A percentile compares a stretch with the other conserved stretches of the same genome.
These are phyloP conservation scores for Hermanozyma aechmeae DNA, from an alignment of 805 yeast species.

Conservation along the genomic window DNA sequence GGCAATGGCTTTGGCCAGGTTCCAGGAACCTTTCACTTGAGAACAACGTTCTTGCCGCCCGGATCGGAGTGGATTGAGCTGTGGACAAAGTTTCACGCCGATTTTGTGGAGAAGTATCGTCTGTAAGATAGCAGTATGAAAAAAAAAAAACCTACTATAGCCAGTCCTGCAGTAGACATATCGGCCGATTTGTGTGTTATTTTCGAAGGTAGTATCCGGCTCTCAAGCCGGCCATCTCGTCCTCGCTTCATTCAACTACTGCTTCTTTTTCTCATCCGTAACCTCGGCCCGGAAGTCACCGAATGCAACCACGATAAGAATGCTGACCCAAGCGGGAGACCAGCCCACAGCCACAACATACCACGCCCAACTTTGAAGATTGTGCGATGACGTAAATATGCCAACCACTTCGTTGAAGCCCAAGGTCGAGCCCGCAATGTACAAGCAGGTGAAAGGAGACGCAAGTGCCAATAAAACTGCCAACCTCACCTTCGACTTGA, in stretches of 20 bases:
- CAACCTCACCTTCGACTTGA: neutral
- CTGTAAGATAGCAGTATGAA: no score
- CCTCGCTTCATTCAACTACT: slow-evolving; percentile 1
- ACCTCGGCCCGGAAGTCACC: slow-evolving; percentile 15
- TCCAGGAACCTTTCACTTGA: slow-evolving; percentile 80
- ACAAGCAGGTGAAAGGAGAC: no score
- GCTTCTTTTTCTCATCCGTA: slow-evolving; percentile 2
- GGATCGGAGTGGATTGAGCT: slow-evolving; percentile 79
- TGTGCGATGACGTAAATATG: slow-evolving; percentile 54
- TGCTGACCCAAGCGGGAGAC: slow-evolving; percentile 70
- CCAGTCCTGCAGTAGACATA: no score
- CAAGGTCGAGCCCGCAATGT: neutral
- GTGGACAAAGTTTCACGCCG: slow-evolving; percentile 73
- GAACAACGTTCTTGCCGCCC: slow-evolving; percentile 96
- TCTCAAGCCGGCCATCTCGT: no score
- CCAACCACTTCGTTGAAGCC: slow-evolving; percentile 23
- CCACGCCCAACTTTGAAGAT: slow-evolving; percentile 83
- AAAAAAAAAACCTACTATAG: no score
- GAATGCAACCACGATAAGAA: slow-evolving; percentile 18
- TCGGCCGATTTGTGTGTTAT: no score
- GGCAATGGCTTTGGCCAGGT: slow-evolving; percentile 96
- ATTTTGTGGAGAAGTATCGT: slow-evolving; percentile 57
- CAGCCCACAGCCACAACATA: slow-evolving; percentile 62
- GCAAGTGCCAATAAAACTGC: no score
- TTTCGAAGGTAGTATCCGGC: no score